Percentiles rank a stretch among this genome's conserved stretches.
Conservation (phyloP, 352 stramenopile genomes). For the Globisporangium nodosum region DNA sequence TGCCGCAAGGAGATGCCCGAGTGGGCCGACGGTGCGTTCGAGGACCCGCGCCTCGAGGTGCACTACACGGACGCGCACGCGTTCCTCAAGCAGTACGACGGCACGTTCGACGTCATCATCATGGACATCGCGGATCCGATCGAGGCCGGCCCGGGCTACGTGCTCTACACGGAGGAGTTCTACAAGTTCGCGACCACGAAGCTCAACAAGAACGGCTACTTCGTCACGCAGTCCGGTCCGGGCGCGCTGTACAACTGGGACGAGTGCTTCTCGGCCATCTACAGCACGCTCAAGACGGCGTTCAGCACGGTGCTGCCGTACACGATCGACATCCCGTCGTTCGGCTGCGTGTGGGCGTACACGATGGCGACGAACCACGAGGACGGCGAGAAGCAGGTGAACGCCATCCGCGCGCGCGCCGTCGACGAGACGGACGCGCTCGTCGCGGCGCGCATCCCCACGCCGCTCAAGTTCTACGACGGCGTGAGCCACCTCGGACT, state of each 20-base stretch:
- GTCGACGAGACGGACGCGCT: slow-evolving; percentile 64
- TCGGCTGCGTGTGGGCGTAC: slow-evolving; percentile 93
- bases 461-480: slow-evolving; percentile 90
- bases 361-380: slow-evolving; percentile 88
- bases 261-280: slow-evolving; percentile 93
- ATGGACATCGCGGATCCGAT: slow-evolving; percentile 95
- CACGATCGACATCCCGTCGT: slow-evolving; percentile 90
- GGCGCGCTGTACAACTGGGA: slow-evolving; percentile 87
- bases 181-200: slow-evolving; percentile 88
- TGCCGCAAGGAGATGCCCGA: slow-evolving; percentile 92
- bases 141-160: slow-evolving; percentile 91
- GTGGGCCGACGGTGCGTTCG: slow-evolving; percentile 87
- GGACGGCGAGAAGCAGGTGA: slow-evolving; percentile 37
- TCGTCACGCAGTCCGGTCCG: slow-evolving; percentile 92
- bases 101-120: slow-evolving; percentile 92
- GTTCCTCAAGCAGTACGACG: slow-evolving; percentile 83
- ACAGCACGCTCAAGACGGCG: slow-evolving; percentile 87
- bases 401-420: slow-evolving; percentile 41
- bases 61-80: slow-evolving; percentile 89
- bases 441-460: slow-evolving; percentile 48
- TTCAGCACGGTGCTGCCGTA: slow-evolving; percentile 94
- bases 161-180: slow-evolving; percentile 84
- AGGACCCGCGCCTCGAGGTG: slow-evolving; percentile 90
- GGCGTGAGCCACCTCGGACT: slow-evolving; percentile 85
- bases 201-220: slow-evolving; percentile 83